phyloP scores from a whole-genome alignment of 257 asterid genomes.

The Solanum paucissectum region DNA sequence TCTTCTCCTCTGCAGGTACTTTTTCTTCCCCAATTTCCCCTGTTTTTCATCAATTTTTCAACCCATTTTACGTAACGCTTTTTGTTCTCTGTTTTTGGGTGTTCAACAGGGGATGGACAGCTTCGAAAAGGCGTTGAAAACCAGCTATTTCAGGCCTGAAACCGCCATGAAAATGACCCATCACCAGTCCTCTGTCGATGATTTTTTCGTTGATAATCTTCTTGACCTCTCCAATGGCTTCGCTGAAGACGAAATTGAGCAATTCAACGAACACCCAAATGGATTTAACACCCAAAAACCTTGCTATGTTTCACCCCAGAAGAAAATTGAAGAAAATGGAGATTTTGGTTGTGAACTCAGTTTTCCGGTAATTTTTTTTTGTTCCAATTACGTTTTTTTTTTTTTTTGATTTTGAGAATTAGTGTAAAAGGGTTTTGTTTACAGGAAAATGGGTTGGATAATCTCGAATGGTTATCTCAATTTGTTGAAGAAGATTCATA shows the following conservation, averaged over 20 bases:
- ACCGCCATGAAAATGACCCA: neutral
- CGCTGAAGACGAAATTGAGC: neutral
- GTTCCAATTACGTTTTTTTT: neutral
- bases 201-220: neutral
- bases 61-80: neutral
- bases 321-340: neutral
- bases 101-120: neutral
- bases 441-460: conserved; percentile 28
- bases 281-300: neutral
- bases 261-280: neutral
- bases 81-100: neutral
- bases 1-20: neutral
- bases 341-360: neutral
- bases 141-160: neutral
- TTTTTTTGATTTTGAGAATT: neutral
- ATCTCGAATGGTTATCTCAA: conserved; percentile 31
- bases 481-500: conserved; percentile 22
- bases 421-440: neutral
- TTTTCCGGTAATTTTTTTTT: neutral
- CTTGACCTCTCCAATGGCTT: neutral
- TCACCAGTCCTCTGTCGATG: neutral
- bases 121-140: neutral
- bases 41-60: neutral
- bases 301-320: neutral
- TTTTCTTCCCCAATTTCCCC: neutral